Base-by-base conservation (phyloP, 2,329 filamentous ascomycete species). In the Venturiaceae sp. region DNA sequence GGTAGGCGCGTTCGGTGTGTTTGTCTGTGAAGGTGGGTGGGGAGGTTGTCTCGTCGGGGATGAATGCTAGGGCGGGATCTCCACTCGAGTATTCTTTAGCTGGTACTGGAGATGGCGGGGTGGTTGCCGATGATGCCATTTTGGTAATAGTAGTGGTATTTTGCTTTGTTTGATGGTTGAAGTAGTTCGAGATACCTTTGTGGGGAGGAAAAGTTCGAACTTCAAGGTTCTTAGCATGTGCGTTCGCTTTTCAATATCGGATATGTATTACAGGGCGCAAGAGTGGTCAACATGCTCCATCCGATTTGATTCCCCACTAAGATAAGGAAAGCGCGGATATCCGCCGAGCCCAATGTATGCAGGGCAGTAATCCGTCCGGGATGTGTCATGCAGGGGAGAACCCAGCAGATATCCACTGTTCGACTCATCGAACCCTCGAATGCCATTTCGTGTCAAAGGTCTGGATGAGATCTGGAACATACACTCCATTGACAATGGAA, bases 1-100 rank as follows among this genome's bases (percentile, higher is more conserved):
- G 66, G 60, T 71, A 72, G 55, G 67, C 66, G 33, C 70, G 63
- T 64, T 73, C 69, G 23, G 67, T 61, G 47, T 68, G 67, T 56
- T 67, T 67, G 58, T 72, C 66, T 33, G 61, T 62, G 55, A 71
- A 70, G 41, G 34, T 62, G n/a, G 64, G 64, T 37, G 50, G 50
- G 7, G 33, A 37, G 6, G 44, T 57, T 14, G 60, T 55, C 54
- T 63, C 62, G 23, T 61, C 60, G 36, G 60, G 21, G 19, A 60
- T 41, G 46, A 62, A 60, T 34, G 62, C 62, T 14, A 63, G 56
- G 14, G 58, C 56, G n/a, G 62, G 62, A 34, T 62, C 57, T 28
- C 62, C 59, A 19, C 57, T 58, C 11, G 26, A 5, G 41, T 61
- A 58, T 9, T 26, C 30, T 32, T 58, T 36, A 4, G 19, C 30